Evolutionary conservation across 2,329 filamentous ascomycete genomes (phyloP).

Genomic region (Paecilomyces sp.): DNA sequence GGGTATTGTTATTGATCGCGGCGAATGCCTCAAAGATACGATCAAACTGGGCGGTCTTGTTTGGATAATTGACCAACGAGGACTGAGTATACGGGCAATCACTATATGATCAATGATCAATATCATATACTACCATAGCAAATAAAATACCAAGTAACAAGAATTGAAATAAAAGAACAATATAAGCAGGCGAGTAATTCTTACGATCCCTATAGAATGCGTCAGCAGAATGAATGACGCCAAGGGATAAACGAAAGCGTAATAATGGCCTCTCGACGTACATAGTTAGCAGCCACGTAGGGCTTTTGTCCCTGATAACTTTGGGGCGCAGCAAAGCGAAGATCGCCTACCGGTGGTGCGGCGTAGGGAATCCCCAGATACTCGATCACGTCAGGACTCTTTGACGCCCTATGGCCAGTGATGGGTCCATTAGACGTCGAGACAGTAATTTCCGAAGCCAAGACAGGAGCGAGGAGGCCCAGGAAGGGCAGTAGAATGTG

Average conservation of each 20-base stretch:
- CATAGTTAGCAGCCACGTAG: constrained; percentile 10
- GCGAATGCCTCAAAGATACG: constrained; percentile 14
- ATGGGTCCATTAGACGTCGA: constrained; percentile 17
- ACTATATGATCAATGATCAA: constrained; percentile 8
- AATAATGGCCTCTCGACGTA: constrained; percentile 1
- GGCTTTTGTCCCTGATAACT: constrained; percentile 5
- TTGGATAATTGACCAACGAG: constrained; percentile 12
- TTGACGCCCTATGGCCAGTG: constrained; percentile 11
- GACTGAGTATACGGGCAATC: constrained; percentile 16
- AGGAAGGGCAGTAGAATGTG: not conserved
- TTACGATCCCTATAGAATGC: not conserved
- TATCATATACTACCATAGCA: not conserved
- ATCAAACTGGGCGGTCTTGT: constrained; percentile 12
- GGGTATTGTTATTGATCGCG: constrained; percentile 29
- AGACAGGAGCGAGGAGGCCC: not conserved
- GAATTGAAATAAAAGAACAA: too few relatives aligned
- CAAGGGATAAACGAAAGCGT: not conserved
- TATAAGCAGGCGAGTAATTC: constrained; percentile 6
- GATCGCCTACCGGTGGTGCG: constrained; percentile 15
- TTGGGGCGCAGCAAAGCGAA: constrained; percentile 20
- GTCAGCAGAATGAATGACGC: not conserved
- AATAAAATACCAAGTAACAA: too few relatives aligned
- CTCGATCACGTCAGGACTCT: constrained; percentile 12
- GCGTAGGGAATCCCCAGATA: constrained; percentile 24
- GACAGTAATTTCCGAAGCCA: constrained; percentile 5